phyloP scores from a whole-genome alignment of 2,329 filamentous ascomycete species.

The Xylaria sp. region DNA sequence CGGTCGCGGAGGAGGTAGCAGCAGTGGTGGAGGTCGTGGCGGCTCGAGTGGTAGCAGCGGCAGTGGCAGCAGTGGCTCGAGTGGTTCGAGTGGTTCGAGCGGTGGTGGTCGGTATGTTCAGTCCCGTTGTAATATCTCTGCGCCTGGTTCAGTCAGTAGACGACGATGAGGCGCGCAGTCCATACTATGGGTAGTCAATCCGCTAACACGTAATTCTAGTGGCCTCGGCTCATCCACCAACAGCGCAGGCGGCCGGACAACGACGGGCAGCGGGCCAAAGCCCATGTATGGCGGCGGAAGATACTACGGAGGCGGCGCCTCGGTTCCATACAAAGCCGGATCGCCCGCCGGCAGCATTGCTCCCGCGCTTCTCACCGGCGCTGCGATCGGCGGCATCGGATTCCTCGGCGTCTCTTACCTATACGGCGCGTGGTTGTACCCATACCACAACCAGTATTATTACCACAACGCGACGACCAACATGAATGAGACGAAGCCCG shows the following conservation, averaged over 20 bases:
- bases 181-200: not conserved
- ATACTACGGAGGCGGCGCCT: slow-evolving; percentile 75
- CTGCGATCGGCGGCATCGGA: slow-evolving; percentile 66
- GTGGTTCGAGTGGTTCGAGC: slow-evolving; percentile 14
- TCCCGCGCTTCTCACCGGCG: slow-evolving; percentile 61
- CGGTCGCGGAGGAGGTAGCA: slow-evolving; percentile 48
- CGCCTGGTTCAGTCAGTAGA: not conserved
- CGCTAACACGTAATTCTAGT: slow-evolving; percentile 37
- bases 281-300: slow-evolving; percentile 70
- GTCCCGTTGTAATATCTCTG: slow-evolving; percentile 4
- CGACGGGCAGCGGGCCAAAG: slow-evolving; percentile 66
- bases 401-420: slow-evolving; percentile 68
- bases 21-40: slow-evolving; percentile 38
- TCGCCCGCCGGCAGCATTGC: slow-evolving; percentile 59
- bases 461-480: slow-evolving; percentile 64
- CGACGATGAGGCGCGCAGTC: not conserved
- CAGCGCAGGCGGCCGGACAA: slow-evolving; percentile 64
- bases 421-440: slow-evolving; percentile 65
- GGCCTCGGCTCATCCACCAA: slow-evolving; percentile 50
- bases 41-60: slow-evolving; percentile 18
- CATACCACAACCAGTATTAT: slow-evolving; percentile 60
- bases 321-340: slow-evolving; percentile 64
- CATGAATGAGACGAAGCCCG: slow-evolving; percentile 68
- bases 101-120: slow-evolving; percentile 29
- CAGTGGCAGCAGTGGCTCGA: too few relatives aligned